These are phyloP conservation scores for Cladophialophora yegresii DNA, from an alignment of 2,329 filamentous ascomycete genomes.

Conservation along the genomic window DNA sequence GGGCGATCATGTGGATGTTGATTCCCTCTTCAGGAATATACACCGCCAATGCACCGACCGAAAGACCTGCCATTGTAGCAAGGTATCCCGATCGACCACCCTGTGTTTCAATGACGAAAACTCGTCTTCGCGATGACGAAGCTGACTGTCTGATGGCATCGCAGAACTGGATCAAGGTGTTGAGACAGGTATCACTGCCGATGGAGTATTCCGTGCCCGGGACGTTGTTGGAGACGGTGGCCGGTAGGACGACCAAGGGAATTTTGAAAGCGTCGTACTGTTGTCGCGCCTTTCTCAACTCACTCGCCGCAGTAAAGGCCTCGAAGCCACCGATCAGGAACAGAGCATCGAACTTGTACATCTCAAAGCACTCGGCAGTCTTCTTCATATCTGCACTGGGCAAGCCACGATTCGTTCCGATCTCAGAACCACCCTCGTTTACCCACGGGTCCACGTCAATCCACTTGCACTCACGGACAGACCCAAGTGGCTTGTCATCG, in stretches of 20 bases:
- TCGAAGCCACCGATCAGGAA: constrained; percentile 96
- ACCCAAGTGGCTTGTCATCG: constrained; percentile 74
- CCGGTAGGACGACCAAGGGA: constrained; percentile 84
- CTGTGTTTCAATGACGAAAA: constrained; percentile 98
- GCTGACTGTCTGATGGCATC: constrained; percentile 98
- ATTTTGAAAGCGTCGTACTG: constrained; percentile 86
- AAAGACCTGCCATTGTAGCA: constrained; percentile 83
- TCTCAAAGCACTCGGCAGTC: constrained; percentile 78
- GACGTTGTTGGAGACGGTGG: constrained; percentile 99
- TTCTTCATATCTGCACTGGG: constrained; percentile 83
- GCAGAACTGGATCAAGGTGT: constrained; percentile 91
- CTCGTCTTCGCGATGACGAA: constrained; percentile 85
- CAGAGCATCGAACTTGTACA: constrained; percentile 85
- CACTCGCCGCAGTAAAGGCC: constrained; percentile 87
- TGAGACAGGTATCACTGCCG: constrained; percentile 93
- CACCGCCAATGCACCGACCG: constrained; percentile 88
- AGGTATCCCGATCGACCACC: constrained; percentile 93
- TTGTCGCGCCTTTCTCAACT: constrained; percentile 77
- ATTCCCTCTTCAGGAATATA: constrained; percentile 98
- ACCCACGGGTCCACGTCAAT: constrained; percentile 94
- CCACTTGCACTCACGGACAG: constrained; percentile 86
- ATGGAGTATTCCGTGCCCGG: constrained; percentile 96
- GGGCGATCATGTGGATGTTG: constrained; percentile 85
- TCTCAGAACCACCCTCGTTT: constrained; percentile 94
- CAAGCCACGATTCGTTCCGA: constrained; percentile 93